Evolutionary conservation across 2,329 filamentous ascomycete species (phyloP), one percentile per base, ranked within the genome.

Genomic region (Talaromyces verruculosus): DNA sequence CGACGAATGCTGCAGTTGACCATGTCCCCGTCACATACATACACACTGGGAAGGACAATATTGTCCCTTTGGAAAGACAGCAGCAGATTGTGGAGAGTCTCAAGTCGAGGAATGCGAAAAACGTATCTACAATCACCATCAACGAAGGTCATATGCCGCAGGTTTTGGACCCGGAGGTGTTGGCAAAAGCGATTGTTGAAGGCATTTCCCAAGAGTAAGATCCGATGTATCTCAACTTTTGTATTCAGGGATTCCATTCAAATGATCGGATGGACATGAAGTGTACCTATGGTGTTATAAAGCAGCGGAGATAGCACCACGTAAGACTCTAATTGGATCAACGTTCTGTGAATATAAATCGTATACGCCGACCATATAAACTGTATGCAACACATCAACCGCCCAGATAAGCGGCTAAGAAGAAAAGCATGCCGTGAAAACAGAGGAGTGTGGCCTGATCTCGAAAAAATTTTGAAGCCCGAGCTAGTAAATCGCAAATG

Each of bases 21-120:
- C 68, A 77, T 47, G 67, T 78, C 1, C 73, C 75, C 0, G 72
- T 73, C 1, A 76, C 75, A 17, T 79, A 73, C 64, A 71, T 79
- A 5, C 53, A 77, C 58, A 73, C 72, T 33, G 69, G 71, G 43
- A 68, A 74, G 7, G 77, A 79, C 64, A 53, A 59, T 22, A 71
- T 72, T 25, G 64, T 79, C 11, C 45, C 68, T 1, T 72, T 74
- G 1, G 62, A 70, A 17, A 61, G 70, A 33, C 76, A 78, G 63
- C 72, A 73, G 59, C 63, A 22, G 1, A 68, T 55, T 25, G 78
- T 79, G 57, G 71, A 75, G 11, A 64, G 37, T 11, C 74, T 79
- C 41, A 74, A 75, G 66, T 72, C 67, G 45, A 72, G 70, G 45
- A 72, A 70, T 47, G 76, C 74, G 7, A 71, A 67, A 43, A 75